Conservation (phyloP, 2,329 filamentous ascomycete species). For the Rasamsonia emersonii region DNA sequence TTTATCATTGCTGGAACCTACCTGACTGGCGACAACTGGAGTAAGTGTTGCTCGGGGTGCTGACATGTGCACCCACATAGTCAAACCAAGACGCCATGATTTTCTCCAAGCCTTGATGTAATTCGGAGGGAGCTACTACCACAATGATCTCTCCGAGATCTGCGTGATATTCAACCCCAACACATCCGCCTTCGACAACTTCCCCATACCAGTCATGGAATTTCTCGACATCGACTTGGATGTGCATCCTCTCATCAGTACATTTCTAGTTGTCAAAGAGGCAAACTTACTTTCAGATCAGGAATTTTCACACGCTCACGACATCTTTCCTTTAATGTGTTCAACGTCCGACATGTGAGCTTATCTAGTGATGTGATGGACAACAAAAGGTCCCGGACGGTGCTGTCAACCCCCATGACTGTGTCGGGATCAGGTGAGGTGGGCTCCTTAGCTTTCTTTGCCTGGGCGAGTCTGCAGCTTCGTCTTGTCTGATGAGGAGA, state of each 20-base stretch:
- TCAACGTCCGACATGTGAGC: not conserved
- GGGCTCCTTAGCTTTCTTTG: no score
- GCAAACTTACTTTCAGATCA: conserved; percentile 1
- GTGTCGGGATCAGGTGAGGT: no score
- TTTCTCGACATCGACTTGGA: not conserved
- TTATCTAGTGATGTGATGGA: not conserved
- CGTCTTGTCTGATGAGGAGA: no score
- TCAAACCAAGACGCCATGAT: not conserved
- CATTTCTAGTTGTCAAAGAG: conserved; percentile 1
- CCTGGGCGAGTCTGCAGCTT: no score
- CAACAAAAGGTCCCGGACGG: no score
- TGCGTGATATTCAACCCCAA: not conserved
- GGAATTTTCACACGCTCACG: not conserved
- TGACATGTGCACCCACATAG: not conserved
- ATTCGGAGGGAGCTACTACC: not conserved
- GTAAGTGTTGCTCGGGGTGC: not conserved
- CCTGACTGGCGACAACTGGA: not conserved
- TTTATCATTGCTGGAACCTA: conserved; percentile 1
- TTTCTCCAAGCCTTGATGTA: not conserved
- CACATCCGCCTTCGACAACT: not conserved
- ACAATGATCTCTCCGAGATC: not conserved
- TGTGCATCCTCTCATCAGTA: not conserved
- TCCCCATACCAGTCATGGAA: not conserved
- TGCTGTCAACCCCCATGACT: no score
- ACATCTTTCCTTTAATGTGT: not conserved